These are phyloP conservation scores for Macrocybe gigantea DNA, from an alignment of 768 basidiomycete species.

Conservation along the genomic window DNA sequence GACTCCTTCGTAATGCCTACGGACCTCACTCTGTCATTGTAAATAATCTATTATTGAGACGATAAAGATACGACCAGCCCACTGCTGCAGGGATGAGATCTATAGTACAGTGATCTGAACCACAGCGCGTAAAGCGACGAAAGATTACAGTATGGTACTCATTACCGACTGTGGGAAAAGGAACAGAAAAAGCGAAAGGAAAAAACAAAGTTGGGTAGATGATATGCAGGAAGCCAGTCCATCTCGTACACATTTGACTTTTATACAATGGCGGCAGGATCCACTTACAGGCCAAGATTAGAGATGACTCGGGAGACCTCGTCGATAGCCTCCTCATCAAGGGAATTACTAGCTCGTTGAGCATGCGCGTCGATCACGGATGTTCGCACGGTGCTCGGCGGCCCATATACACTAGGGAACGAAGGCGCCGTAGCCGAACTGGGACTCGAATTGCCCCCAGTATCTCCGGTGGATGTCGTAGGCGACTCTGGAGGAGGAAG, in stretches of 20 bases:
- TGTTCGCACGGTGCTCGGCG: slow-evolving; percentile 41
- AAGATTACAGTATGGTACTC: slow-evolving; percentile 13
- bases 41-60: slow-evolving; percentile 47
- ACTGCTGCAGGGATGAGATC: slow-evolving; percentile 39
- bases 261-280: slow-evolving; percentile 13
- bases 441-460: slow-evolving; percentile 75
- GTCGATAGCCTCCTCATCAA: slow-evolving; percentile 57
- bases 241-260: slow-evolving; percentile 15
- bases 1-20: slow-evolving; percentile 8
- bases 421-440: slow-evolving; percentile 71
- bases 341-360: slow-evolving; percentile 32
- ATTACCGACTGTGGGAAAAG: slow-evolving; percentile 9
- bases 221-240: slow-evolving; percentile 9
- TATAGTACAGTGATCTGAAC: slow-evolving; percentile 38
- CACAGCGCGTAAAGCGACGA: slow-evolving; percentile 20
- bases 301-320: slow-evolving; percentile 77
- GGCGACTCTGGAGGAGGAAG: slow-evolving; percentile 74
- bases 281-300: slow-evolving; percentile 57
- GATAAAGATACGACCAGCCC: slow-evolving; percentile 59
- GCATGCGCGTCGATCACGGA: slow-evolving; percentile 37
- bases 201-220: slow-evolving; percentile 7
- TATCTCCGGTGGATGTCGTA: slow-evolving; percentile 70
- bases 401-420: slow-evolving; percentile 82
- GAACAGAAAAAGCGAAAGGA: no score
- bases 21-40: slow-evolving; percentile 19